A percentile compares a stretch with the other conserved stretches of the same genome.
These are phyloP conservation scores for Camelina sativa DNA, from an alignment of 345 rosid species.

Conservation along the genomic window DNA sequence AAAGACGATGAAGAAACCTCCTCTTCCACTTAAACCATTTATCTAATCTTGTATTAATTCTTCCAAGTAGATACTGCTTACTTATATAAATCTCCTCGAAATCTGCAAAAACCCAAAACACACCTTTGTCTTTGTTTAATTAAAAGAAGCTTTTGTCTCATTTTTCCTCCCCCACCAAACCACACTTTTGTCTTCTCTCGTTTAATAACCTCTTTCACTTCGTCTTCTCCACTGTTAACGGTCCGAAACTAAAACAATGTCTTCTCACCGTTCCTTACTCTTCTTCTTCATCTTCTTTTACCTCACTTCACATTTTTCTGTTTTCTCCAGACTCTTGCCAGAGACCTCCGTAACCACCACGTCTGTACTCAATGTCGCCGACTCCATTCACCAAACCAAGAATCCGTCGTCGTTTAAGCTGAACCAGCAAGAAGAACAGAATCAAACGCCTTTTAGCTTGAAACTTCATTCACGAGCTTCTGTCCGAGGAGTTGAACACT, in stretches of 20 bases:
- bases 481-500: slow-evolving; percentile 43
- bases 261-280: slow-evolving; percentile 21
- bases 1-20: slow-evolving; percentile 46
- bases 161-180: slow-evolving; percentile 32
- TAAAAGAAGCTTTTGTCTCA: slow-evolving; percentile 28
- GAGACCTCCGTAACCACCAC: slow-evolving; percentile 31
- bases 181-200: slow-evolving; percentile 35
- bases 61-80: not conserved
- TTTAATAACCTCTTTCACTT: slow-evolving; percentile 14
- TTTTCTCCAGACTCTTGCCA: slow-evolving; percentile 44
- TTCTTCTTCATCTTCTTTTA: slow-evolving; percentile 38
- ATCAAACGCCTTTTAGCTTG: slow-evolving; percentile 38
- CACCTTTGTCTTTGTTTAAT: slow-evolving; percentile 19
- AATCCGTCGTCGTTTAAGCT: slow-evolving; percentile 37
- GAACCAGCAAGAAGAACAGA: slow-evolving; percentile 40
- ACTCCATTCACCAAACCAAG: slow-evolving; percentile 48
- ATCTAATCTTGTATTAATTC: slow-evolving; percentile 21
- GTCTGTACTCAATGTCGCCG: slow-evolving; percentile 50
- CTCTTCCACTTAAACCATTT: slow-evolving; percentile 31
- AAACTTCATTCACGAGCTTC: slow-evolving; percentile 62
- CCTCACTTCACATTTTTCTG: slow-evolving; percentile 35
- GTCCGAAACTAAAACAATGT: slow-evolving; percentile 41
- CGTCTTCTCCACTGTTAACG: slow-evolving; percentile 25
- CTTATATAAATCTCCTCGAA: slow-evolving; percentile 34
- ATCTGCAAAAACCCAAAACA: slow-evolving; percentile 13